Base-by-base conservation (phyloP, 306 rosid genomes). In the Castanospermum australe region DNA sequence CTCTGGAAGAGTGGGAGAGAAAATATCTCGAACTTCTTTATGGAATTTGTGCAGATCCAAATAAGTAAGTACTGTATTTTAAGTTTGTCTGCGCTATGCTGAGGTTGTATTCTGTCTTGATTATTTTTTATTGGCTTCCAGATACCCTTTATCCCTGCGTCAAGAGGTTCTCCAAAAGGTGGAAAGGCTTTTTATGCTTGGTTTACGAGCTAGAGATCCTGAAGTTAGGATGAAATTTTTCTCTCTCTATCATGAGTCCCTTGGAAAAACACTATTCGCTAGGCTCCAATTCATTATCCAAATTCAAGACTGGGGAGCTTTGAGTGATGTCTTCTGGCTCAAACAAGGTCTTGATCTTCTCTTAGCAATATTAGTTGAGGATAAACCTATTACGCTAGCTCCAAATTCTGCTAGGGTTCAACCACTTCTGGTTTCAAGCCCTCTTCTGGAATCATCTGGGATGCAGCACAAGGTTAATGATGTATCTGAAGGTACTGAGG, bases 311-410 rank as follows among this genome's bases (percentile, higher is more conserved):
- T 96, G 99, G 99, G 97, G 86, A 79, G 96, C 98, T 70, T 85
- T 96, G 86, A 90, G 97, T 81, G 97, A 93, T 82, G 94, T 91
- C 81, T 96, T 96, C 84, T 96, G 99, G 99, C 97, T 96, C 85
- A 96, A 96, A 81, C 99, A 96, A 85, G 99, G 99, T 77, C 99
- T 96, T 64, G 99, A 96, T 88, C 96, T 93, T 81, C 96, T 96
- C 83, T 82, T 96, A 45, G 99, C 99, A 67, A 87, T 96, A 80
- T 85, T 96, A 72, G 97, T 93, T 44, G 99, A 93, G 87, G 97
- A 96, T 79, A 91, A 90, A 61, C 96, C 99, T 73, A 96, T 93
- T 45, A 93, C 97, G 6, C 90, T 96, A 28, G 98, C 99, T 81
- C 98, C 98, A 77, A 96, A 96, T 77, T 91, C 99, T 76, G 98